These are phyloP conservation scores for Ramaria sp. DNA, from an alignment of 768 basidiomycete genomes.

Conservation along the genomic window DNA sequence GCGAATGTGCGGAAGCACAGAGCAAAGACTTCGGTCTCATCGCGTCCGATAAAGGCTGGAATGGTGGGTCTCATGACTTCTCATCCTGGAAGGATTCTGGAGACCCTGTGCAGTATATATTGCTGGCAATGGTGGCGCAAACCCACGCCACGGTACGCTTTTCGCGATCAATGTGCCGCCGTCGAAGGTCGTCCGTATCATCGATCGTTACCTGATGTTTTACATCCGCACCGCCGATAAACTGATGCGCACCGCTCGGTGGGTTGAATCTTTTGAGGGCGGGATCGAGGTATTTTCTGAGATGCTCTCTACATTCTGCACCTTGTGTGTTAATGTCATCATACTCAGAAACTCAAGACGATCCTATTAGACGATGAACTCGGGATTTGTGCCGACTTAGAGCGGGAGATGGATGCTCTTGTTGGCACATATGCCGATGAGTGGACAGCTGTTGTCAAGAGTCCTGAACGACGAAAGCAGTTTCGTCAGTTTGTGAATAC, in stretches of 20 bases:
- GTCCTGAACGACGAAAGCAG: constrained; percentile 35
- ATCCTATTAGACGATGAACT: constrained; percentile 62
- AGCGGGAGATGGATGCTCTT: constrained; percentile 53
- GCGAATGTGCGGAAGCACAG: constrained; percentile 74
- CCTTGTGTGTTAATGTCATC: neutral
- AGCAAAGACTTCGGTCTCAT: constrained; percentile 67
- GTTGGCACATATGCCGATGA: constrained; percentile 59
- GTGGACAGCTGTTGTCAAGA: constrained; percentile 53
- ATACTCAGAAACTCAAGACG: constrained; percentile 40
- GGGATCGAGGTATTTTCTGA: constrained; percentile 40
- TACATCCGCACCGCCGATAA: constrained; percentile 69
- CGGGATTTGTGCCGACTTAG: constrained; percentile 61
- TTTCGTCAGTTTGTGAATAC: constrained; percentile 64
- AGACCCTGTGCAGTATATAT: constrained; percentile 37
- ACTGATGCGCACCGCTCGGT: constrained; percentile 61
- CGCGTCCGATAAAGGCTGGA: constrained; percentile 75
- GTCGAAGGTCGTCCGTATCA: constrained; percentile 45
- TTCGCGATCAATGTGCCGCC: constrained; percentile 61
- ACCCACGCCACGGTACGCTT: constrained; percentile 46
- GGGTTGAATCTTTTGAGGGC: constrained; percentile 62
- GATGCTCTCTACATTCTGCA: neutral
- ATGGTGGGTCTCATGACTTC: constrained; percentile 26
- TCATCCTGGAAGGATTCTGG: neutral
- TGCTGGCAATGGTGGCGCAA: constrained; percentile 58
- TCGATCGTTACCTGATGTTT: constrained; percentile 56